Percentiles rank a stretch among this genome's conserved stretches.
Evolutionary conservation across 1,284 basidiomycete genomes (phyloP).

Genomic region (Malassezia vespertilionis): DNA sequence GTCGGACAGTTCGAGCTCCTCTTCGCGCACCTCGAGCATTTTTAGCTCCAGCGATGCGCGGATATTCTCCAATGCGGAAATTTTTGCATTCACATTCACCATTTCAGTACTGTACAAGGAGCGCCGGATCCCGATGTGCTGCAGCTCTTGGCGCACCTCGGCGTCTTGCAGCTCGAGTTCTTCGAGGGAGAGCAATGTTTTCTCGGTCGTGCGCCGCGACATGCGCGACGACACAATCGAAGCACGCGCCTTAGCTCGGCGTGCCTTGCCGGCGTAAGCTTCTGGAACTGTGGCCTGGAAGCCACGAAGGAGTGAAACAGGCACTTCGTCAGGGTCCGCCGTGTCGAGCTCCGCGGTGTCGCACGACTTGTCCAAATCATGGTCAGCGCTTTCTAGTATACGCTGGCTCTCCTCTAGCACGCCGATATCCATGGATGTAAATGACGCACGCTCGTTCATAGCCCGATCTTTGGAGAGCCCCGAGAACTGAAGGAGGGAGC

Average conservation of each 20-base stretch:
- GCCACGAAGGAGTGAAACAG: slow-evolving; percentile 42
- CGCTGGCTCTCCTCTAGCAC: slow-evolving; percentile 41
- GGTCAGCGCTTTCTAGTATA: slow-evolving; percentile 31
- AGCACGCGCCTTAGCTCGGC: slow-evolving; percentile 30
- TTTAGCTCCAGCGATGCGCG: slow-evolving; percentile 69
- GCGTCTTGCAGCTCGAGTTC: slow-evolving; percentile 39
- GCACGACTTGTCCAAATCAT: slow-evolving; percentile 21
- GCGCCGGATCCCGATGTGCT: slow-evolving; percentile 31
- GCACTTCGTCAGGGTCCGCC: slow-evolving; percentile 16
- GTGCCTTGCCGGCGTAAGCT: slow-evolving; percentile 26
- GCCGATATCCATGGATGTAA: slow-evolving; percentile 38
- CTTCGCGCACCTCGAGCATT: slow-evolving; percentile 77
- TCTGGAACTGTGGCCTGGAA: slow-evolving; percentile 43
- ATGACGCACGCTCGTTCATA: no score
- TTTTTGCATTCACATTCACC: slow-evolving; percentile 31
- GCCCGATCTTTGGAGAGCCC: slow-evolving; percentile 9
- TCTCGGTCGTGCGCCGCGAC: background rate
- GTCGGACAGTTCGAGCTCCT: slow-evolving; percentile 87
- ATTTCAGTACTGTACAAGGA: slow-evolving; percentile 28
- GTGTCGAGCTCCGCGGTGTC: slow-evolving; percentile 7
- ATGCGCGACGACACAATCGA: slow-evolving; percentile 7
- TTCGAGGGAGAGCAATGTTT: slow-evolving; percentile 23
- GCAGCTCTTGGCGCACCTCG: slow-evolving; percentile 38
- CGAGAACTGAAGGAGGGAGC: slow-evolving; percentile 21
- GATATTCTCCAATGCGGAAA: slow-evolving; percentile 66